phyloP scores from a whole-genome alignment of 2,329 filamentous ascomycete genomes.

The Aspergillus sp. region DNA sequence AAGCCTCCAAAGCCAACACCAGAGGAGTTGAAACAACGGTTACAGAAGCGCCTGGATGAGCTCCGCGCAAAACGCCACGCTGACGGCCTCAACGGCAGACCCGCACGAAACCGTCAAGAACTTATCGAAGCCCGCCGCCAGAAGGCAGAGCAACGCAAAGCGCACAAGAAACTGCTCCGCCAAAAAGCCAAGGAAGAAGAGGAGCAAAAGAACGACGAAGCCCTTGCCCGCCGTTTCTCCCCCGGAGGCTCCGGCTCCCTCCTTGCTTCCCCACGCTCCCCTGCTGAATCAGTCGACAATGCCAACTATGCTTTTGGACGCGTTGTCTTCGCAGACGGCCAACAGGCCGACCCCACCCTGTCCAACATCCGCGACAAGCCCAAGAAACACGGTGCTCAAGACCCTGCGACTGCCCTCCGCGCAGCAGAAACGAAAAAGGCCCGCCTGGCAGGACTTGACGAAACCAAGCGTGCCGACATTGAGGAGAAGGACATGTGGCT shows the following conservation, averaged over 20 bases:
- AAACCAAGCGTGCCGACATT: constrained; percentile 74
- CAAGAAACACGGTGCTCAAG: constrained; percentile 75
- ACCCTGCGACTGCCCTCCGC: constrained; percentile 77
- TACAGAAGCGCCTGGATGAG: constrained; percentile 76
- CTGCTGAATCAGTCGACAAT: constrained; percentile 36
- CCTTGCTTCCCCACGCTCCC: constrained; percentile 47
- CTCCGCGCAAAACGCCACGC: constrained; percentile 82
- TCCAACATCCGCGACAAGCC: constrained; percentile 56
- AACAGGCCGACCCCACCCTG: constrained; percentile 66
- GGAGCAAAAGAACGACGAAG: constrained; percentile 54
- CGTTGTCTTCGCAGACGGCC: constrained; percentile 83
- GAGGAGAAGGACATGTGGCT: constrained; percentile 93
- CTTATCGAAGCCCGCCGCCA: constrained; percentile 81
- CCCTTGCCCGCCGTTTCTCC: constrained; percentile 48
- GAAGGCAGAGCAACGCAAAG: constrained; percentile 80
- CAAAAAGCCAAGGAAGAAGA: constrained; percentile 73
- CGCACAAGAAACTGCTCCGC: constrained; percentile 80
- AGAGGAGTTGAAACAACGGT: constrained; percentile 66
- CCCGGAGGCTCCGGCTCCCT: constrained; percentile 55
- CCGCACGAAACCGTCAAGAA: constrained; percentile 80
- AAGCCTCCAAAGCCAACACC: constrained; percentile 64
- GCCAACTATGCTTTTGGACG: constrained; percentile 84
- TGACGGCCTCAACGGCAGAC: constrained; percentile 72
- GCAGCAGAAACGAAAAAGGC: constrained; percentile 81
- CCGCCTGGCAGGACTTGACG: constrained; percentile 67